Evolutionary conservation across 805 yeast species (phyloP).

Genomic region (Candida jianshihensis): DNA sequence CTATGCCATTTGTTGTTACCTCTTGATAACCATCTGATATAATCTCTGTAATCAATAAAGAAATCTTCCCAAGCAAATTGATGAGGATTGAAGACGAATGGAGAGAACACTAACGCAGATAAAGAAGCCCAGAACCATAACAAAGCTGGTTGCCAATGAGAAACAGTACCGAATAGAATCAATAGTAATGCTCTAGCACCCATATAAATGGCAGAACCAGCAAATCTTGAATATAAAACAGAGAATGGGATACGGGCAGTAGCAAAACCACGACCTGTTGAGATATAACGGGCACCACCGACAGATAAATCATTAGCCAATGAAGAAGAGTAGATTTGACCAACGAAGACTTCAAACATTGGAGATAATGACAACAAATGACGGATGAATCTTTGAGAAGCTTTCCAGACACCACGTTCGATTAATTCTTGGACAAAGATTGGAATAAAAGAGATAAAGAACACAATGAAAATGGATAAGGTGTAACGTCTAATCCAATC

Average conservation of each 20-base stretch:
- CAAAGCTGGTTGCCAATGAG: constrained; percentile 89
- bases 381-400: constrained; percentile 59
- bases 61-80: constrained; percentile 95
- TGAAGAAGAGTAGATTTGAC: constrained; percentile 71
- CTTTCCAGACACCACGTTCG: constrained; percentile 77
- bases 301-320: constrained; percentile 63
- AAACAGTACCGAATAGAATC: constrained; percentile 64
- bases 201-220: constrained; percentile 76
- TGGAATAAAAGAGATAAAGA: constrained; percentile 75
- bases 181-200: constrained; percentile 75
- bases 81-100: constrained; percentile 95
- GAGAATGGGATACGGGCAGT: constrained; percentile 75
- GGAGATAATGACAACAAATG: constrained; percentile 71
- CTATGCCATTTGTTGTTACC: constrained; percentile 87
- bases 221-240: constrained; percentile 68
- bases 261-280: constrained; percentile 85
- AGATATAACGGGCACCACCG: constrained; percentile 84
- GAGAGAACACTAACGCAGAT: constrained; percentile 82
- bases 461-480: constrained; percentile 73
- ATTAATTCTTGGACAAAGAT: constrained; percentile 72
- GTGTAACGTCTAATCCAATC: constrained; percentile 82
- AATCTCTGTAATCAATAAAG: constrained; percentile 94
- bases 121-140: constrained; percentile 97
- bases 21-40: constrained; percentile 84
- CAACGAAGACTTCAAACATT: constrained; percentile 76